Conservation (phyloP, 805 yeast species). For the Candida koratica region DNA sequence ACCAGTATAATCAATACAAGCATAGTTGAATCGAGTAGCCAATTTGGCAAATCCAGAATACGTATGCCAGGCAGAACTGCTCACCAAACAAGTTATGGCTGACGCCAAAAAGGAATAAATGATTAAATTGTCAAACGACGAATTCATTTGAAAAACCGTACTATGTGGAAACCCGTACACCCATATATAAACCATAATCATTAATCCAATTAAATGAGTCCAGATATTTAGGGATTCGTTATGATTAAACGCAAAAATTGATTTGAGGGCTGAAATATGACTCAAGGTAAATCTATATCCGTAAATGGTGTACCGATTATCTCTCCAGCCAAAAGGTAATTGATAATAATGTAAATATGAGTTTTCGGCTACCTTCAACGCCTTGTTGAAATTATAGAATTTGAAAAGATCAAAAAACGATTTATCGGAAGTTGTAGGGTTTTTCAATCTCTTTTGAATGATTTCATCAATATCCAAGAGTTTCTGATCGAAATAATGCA, state of each 20-base stretch:
- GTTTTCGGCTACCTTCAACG: slow-evolving; percentile 27
- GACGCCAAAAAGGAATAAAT: slow-evolving; percentile 66
- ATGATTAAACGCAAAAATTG: slow-evolving; percentile 60
- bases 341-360: slow-evolving; percentile 75
- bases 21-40: slow-evolving; percentile 64
- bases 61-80: slow-evolving; percentile 90
- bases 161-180: slow-evolving; percentile 63
- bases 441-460: slow-evolving; percentile 31
- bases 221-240: slow-evolving; percentile 92
- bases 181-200: slow-evolving; percentile 53
- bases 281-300: slow-evolving; percentile 82
- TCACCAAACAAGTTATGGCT: slow-evolving; percentile 68
- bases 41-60: slow-evolving; percentile 72
- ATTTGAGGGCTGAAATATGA: slow-evolving; percentile 54
- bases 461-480: slow-evolving; percentile 35
- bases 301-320: slow-evolving; percentile 74
- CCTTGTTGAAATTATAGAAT: slow-evolving; percentile 38
- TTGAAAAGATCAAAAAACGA: slow-evolving; percentile 32
- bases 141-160: slow-evolving; percentile 38
- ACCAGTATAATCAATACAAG: slow-evolving; percentile 94
- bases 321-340: slow-evolving; percentile 90
- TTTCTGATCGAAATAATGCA: slow-evolving; percentile 41
- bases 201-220: slow-evolving; percentile 79
- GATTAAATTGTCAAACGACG: slow-evolving; percentile 46
- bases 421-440: slow-evolving; percentile 25